phyloP scores from a whole-genome alignment of 139 green algal genomes.

The Chlamydomonas schloesseri region DNA sequence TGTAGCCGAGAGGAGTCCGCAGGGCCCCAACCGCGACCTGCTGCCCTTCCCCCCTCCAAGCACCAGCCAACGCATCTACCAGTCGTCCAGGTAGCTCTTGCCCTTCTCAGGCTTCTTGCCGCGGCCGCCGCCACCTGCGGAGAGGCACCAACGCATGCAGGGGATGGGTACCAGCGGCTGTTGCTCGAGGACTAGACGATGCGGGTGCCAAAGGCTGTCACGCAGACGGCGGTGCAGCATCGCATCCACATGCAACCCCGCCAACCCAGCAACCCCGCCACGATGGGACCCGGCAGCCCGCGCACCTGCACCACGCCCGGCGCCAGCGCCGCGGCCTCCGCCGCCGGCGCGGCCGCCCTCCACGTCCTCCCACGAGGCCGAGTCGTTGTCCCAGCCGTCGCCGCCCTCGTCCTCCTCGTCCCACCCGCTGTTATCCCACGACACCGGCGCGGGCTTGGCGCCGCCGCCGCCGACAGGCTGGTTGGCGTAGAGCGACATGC shows the following conservation, averaged over 20 bases:
- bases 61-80: too few relatives aligned
- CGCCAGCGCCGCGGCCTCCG: not conserved
- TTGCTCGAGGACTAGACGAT: too few relatives aligned
- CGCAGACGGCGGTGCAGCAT: too few relatives aligned
- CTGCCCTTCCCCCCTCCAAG: too few relatives aligned
- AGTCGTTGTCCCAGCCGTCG: slow-evolving; percentile 46
- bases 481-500: slow-evolving; percentile 37
- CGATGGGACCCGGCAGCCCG: too few relatives aligned
- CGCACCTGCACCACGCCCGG: not conserved
- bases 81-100: slow-evolving; percentile 41
- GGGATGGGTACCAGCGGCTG: too few relatives aligned
- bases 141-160: too few relatives aligned
- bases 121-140: too few relatives aligned
- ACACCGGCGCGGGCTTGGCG: not conserved
- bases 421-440: slow-evolving; percentile 20
- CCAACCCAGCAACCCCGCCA: too few relatives aligned
- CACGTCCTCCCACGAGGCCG: slow-evolving; percentile 28
- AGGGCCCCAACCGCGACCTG: too few relatives aligned
- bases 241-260: not conserved
- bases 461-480: not conserved
- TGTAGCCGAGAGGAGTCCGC: too few relatives aligned
- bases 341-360: not conserved
- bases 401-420: slow-evolving; percentile 9
- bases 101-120: not conserved
- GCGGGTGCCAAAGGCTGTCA: too few relatives aligned